Base-by-base conservation (phyloP, 2,329 filamentous ascomycete species). In the Hymenotorrendiella dingleyae region DNA sequence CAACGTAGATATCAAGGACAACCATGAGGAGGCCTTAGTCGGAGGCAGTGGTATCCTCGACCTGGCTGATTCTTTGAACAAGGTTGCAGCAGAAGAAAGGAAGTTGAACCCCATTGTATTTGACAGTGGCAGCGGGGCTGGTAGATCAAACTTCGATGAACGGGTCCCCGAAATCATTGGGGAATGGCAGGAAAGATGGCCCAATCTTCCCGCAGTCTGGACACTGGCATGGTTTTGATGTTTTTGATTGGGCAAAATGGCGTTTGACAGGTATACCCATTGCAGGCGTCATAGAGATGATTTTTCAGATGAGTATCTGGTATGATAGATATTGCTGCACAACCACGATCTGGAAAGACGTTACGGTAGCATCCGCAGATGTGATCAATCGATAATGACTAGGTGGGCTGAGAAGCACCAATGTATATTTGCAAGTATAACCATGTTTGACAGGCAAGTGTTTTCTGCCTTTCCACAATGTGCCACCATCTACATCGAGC, bases 1-100 rank as follows among this genome's bases (percentile, higher is more conserved):
- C 71, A 98, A 98, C 57, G 84, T 98, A 42, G 93, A 98, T 62
- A 98, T 98, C 60, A 91, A 86, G 64, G 93, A 98, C 67, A 98
- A 97, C 60, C 93, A 97, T 60, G 91, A 98, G 63, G 93, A 98
- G 65, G 93, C 93, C 0, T 73, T 91, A 17, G 77, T 96, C 2
- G 93, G 93, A 8, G 93, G 93, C 2, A 80, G 84, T 54, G 93
- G 87, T 33, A 98, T 98, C 46, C 73, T 97, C 27, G 93, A 98
- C 59, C 73, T 98, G 26, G 93, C 93, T 1, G 79, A 91, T 58
- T 80, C 80, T 23, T 68, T 98, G 46, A 97, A 97, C 60, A 76
- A 78, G 14, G 86, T 80, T 1, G 93, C 93, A 0, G 72, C 67
- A 21, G 81, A 90, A 61, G 91, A 96, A 65, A 73, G 88, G 44